Conservation (phyloP, 495 filamentous ascomycete species). For the Chlorociboria aeruginascens region DNA sequence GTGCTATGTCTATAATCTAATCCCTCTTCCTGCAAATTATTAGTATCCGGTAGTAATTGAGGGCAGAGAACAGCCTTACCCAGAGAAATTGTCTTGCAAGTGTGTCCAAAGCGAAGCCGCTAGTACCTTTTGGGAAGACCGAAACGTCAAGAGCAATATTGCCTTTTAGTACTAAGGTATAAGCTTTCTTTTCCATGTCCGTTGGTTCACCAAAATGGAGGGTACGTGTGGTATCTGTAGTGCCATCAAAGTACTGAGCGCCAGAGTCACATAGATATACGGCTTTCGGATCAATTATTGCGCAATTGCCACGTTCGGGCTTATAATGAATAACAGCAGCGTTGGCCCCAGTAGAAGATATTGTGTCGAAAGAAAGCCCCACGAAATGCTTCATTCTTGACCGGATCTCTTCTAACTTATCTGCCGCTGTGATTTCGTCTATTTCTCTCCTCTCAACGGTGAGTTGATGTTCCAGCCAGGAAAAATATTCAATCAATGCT, state of each 20-base stretch:
- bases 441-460: slow-evolving; percentile 57
- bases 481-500: slow-evolving; percentile 84
- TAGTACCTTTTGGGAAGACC: slow-evolving; percentile 90
- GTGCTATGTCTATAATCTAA: slow-evolving; percentile 96
- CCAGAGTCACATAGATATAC: slow-evolving; percentile 97
- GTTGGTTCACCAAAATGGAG: slow-evolving; percentile 84
- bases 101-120: slow-evolving; percentile 80
- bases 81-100: slow-evolving; percentile 88
- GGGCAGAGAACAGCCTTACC: slow-evolving; percentile 30
- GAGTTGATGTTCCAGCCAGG: slow-evolving; percentile 90
- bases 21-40: slow-evolving; percentile 49
- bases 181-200: slow-evolving; percentile 76
- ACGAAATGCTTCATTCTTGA: slow-evolving; percentile 74
- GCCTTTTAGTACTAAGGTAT: slow-evolving; percentile 95
- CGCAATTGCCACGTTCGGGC: slow-evolving; percentile 72
- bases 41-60: slow-evolving; percentile 6
- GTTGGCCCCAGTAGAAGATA: slow-evolving; percentile 90
- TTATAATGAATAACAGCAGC: slow-evolving; percentile 97
- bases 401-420: slow-evolving; percentile 77
- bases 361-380: slow-evolving; percentile 89
- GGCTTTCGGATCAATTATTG: slow-evolving; percentile 71
- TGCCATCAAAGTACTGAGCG: slow-evolving; percentile 89
- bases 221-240: slow-evolving; percentile 91
- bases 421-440: slow-evolving; percentile 83
- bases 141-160: slow-evolving; percentile 80